phyloP scores from a whole-genome alignment of 1,284 basidiomycete species.

The Cutaneotrichosporon cavernicola region DNA sequence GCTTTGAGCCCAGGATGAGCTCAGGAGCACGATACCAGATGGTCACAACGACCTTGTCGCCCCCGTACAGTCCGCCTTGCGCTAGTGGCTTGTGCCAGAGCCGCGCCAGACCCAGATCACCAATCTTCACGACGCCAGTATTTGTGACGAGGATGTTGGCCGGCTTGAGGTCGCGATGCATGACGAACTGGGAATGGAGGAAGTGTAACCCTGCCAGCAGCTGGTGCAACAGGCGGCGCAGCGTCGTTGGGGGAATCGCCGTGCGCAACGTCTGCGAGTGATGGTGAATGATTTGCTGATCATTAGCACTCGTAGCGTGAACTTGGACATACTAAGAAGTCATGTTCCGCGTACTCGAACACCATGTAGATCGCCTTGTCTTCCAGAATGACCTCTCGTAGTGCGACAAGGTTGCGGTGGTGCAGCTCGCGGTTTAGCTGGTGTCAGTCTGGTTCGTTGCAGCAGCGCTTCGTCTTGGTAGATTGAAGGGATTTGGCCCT shows the following conservation, averaged over 20 bases:
- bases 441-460: conserved; percentile 1
- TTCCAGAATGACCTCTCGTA: conserved; percentile 93
- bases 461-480: neutral
- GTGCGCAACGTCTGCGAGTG: conserved; percentile 81
- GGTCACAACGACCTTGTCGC: conserved; percentile 98
- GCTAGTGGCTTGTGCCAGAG: conserved; percentile 57
- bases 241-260: conserved; percentile 69
- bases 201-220: conserved; percentile 94
- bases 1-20: conserved; percentile 87
- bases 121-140: conserved; percentile 90
- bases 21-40: conserved; percentile 99
- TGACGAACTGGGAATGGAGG: conserved; percentile 89
- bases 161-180: conserved; percentile 75
- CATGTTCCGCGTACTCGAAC: conserved; percentile 98
- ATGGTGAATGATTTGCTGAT: conserved; percentile 95
- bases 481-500: neutral
- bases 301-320: neutral
- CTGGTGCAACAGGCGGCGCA: conserved; percentile 93
- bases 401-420: conserved; percentile 86
- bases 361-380: conserved; percentile 99
- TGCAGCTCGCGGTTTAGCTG: conserved; percentile 90
- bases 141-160: conserved; percentile 96
- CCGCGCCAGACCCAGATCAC: conserved; percentile 90
- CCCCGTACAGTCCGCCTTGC: conserved; percentile 59
- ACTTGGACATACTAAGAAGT: conserved; percentile 69